Evolutionary conservation across 352 stramenopile genomes (phyloP).

Genomic region (Phytopythium montanum): DNA sequence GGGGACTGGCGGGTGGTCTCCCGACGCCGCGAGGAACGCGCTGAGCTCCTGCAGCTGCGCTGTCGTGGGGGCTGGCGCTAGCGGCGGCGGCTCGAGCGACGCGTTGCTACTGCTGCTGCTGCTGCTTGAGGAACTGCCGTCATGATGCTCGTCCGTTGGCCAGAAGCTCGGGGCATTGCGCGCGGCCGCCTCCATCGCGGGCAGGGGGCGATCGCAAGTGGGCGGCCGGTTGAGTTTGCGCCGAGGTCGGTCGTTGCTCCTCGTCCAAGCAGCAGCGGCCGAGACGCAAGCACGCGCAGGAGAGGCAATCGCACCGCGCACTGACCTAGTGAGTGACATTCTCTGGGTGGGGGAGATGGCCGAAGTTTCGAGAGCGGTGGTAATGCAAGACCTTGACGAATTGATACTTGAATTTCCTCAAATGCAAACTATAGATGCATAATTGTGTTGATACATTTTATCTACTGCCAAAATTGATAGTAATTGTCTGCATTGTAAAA

Average conservation of each 20-base stretch:
- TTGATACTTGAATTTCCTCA: too few relatives aligned
- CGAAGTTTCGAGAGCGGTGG: too few relatives aligned
- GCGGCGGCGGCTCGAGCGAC: background rate
- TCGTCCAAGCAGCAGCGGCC: background rate
- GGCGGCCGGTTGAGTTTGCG: background rate
- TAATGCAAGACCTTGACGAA: too few relatives aligned
- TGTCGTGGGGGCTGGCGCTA: background rate
- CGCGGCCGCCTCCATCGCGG: background rate
- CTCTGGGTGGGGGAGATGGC: too few relatives aligned
- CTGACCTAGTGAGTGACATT: background rate
- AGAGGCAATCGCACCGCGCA: background rate
- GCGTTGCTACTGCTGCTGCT: background rate
- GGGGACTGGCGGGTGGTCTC: background rate
- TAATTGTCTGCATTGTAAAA: too few relatives aligned
- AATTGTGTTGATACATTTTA: too few relatives aligned
- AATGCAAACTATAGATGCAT: too few relatives aligned
- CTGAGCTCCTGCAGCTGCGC: conserved; percentile 26
- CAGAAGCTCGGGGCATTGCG: conserved; percentile 5
- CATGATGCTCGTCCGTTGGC: background rate
- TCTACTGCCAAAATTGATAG: too few relatives aligned
- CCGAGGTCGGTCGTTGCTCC: too few relatives aligned
- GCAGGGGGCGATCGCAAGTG: background rate
- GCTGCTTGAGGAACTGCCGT: background rate
- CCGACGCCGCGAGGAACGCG: conserved; percentile 21
- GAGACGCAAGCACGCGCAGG: background rate